phyloP scores from a whole-genome alignment of 1,284 basidiomycete species.

The Takashimella koratensis region DNA sequence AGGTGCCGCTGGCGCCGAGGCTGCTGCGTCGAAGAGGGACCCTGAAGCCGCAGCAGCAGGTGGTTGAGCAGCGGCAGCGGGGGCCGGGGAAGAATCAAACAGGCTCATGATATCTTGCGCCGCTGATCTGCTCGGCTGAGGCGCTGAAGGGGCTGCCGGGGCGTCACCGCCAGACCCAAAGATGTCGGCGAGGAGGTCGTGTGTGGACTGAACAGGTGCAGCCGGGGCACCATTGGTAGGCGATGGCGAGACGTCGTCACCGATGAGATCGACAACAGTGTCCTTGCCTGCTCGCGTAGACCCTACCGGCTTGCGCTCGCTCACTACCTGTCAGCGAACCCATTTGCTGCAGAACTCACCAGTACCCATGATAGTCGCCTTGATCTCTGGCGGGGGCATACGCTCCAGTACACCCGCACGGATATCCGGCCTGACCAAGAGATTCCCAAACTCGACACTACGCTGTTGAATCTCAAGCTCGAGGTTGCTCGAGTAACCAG shows the following conservation, averaged over 20 bases:
- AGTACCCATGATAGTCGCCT: constrained; percentile 85
- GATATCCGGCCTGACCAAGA: constrained; percentile 69
- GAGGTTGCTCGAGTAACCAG: constrained; percentile 72
- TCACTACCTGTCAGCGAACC: constrained; percentile 55
- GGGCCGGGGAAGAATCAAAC: constrained; percentile 59
- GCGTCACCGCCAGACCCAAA: constrained; percentile 61
- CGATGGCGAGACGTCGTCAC: constrained; percentile 61
- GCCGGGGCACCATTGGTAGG: constrained; percentile 24
- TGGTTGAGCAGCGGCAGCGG: constrained; percentile 34
- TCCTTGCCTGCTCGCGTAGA: constrained; percentile 75
- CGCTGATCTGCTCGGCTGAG: constrained; percentile 56
- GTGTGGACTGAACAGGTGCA: constrained; percentile 63
- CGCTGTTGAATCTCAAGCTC: constrained; percentile 96
- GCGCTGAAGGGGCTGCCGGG: constrained; percentile 29
- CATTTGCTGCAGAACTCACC: constrained; percentile 59
- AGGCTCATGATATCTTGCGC: constrained; percentile 90
- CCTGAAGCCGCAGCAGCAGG: constrained; percentile 7
- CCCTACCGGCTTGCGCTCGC: constrained; percentile 87
- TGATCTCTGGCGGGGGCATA: constrained; percentile 97
- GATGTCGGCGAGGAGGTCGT: constrained; percentile 89
- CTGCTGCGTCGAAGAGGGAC: constrained; percentile 38
- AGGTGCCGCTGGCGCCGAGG: constrained; percentile 26
- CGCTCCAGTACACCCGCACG: constrained; percentile 89
- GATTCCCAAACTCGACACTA: constrained; percentile 85
- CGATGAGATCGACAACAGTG: constrained; percentile 65